These are phyloP conservation scores for Enteropsectra breve DNA, from an alignment of 371 early-diverging fungal species.

Conservation along the genomic window DNA sequence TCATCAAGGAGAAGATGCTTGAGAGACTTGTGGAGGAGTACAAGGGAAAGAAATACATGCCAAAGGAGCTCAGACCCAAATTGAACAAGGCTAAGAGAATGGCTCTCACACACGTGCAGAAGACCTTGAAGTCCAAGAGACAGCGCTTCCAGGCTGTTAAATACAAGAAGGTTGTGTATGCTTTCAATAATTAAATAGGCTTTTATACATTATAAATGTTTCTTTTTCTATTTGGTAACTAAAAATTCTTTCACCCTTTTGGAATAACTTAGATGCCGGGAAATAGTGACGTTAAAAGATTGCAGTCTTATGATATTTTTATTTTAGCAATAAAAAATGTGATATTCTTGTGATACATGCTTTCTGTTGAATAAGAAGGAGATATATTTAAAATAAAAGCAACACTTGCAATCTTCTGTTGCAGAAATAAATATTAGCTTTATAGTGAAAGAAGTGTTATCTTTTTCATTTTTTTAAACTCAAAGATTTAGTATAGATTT, in stretches of 20 bases:
- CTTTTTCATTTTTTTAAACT: background rate
- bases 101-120: conserved; percentile 41
- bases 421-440: background rate
- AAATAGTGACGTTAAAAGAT: too few relatives aligned
- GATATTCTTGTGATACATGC: too few relatives aligned
- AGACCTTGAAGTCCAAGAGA: conserved; percentile 24
- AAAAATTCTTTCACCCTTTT: too few relatives aligned
- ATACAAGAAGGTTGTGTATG: conserved; percentile 30
- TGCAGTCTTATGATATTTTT: too few relatives aligned
- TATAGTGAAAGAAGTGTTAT: background rate
- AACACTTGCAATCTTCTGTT: background rate
- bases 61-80: conserved; percentile 49
- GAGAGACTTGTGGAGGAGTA: conserved; percentile 39
- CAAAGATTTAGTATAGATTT: background rate
- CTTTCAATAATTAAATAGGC: conserved; percentile 41
- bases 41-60: conserved; percentile 40
- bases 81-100: conserved; percentile 39
- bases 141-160: conserved; percentile 14
- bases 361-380: too few relatives aligned
- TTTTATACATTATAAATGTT: background rate
- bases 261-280: too few relatives aligned
- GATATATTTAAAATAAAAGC: too few relatives aligned
- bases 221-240: conserved; percentile 2
- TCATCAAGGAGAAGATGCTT: conserved; percentile 40
- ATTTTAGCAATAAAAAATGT: too few relatives aligned